phyloP scores from a whole-genome alignment of 2,329 filamentous ascomycete genomes.

The Alternaria consortialis region DNA sequence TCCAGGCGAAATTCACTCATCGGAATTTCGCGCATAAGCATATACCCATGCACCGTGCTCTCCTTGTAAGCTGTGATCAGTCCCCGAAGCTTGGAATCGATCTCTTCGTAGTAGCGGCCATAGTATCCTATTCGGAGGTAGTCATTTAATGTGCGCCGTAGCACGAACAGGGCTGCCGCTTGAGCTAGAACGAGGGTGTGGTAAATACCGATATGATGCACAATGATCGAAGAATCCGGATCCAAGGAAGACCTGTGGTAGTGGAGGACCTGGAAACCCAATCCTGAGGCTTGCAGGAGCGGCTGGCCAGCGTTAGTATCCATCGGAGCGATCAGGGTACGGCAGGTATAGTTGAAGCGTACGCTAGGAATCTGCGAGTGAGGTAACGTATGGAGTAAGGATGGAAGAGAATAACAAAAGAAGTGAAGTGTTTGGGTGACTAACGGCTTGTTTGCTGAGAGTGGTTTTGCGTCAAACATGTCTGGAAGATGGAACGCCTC shows the following conservation, averaged over 20 bases:
- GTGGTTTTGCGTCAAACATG: constrained; percentile 3
- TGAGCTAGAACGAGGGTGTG: neutral
- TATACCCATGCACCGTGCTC: neutral
- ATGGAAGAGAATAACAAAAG: neutral
- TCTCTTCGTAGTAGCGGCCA: constrained; percentile 4
- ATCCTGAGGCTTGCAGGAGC: neutral
- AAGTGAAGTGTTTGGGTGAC: neutral
- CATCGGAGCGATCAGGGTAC: neutral
- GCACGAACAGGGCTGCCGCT: neutral
- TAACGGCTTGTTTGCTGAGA: neutral
- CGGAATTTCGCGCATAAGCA: neutral
- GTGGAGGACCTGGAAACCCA: neutral
- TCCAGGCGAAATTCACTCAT: constrained; percentile 7
- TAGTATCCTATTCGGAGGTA: neutral
- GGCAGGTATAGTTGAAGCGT: neutral
- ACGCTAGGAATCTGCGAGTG: neutral
- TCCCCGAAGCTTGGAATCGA: neutral
- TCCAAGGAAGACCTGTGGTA: neutral
- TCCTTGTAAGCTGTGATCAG: constrained; percentile 4
- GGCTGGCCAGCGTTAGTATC: neutral
- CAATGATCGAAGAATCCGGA: neutral
- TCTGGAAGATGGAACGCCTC: neutral
- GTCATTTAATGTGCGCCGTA: neutral
- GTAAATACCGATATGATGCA: constrained; percentile 6
- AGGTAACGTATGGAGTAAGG: neutral